Percentiles rank a stretch among this genome's conserved stretches.
phyloP scores from a whole-genome alignment of 2,329 filamentous ascomycete species.

The Colletotrichum australisinense region DNA sequence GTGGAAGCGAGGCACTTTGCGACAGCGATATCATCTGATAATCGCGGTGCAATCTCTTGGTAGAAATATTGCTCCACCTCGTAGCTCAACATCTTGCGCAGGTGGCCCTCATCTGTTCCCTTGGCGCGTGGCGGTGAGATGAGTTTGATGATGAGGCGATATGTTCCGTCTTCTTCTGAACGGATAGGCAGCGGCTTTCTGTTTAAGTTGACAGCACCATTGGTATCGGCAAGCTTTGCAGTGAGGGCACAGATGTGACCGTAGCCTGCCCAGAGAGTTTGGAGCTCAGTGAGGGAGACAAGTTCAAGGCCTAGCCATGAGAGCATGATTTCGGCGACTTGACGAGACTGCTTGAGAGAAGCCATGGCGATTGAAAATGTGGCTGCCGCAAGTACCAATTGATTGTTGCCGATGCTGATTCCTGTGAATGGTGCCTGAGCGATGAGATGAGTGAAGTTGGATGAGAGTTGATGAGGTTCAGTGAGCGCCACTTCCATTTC shows the following conservation, averaged over 20 bases:
- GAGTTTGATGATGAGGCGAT: slow-evolving; percentile 67
- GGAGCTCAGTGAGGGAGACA: slow-evolving; percentile 50
- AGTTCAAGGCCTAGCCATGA: slow-evolving; percentile 53
- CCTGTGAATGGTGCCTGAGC: neutral
- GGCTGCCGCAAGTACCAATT: neutral
- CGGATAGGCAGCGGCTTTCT: slow-evolving; percentile 37
- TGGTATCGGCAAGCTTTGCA: slow-evolving; percentile 46
- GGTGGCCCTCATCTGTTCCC: slow-evolving; percentile 66
- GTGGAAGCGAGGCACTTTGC: slow-evolving; percentile 63
- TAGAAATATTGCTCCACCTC: slow-evolving; percentile 77
- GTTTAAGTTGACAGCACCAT: neutral
- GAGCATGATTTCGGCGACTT: slow-evolving; percentile 53
- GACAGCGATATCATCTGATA: slow-evolving; percentile 58
- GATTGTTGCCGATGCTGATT: neutral
- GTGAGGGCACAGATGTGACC: slow-evolving; percentile 67
- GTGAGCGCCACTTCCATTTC: slow-evolving; percentile 23
- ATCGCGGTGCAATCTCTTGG: slow-evolving; percentile 60
- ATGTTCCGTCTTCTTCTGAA: slow-evolving; percentile 37
- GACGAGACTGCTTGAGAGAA: slow-evolving; percentile 40
- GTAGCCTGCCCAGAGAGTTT: slow-evolving; percentile 64
- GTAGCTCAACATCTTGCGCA: slow-evolving; percentile 75
- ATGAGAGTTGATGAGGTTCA: slow-evolving; percentile 1
- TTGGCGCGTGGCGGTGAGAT: slow-evolving; percentile 61
- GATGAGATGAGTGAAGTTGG: slow-evolving; percentile 25
- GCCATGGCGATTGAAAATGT: slow-evolving; percentile 4